These are phyloP conservation scores for Colletotrichum sp. DNA, from an alignment of 2,329 filamentous ascomycete genomes.

Conservation along the genomic window DNA sequence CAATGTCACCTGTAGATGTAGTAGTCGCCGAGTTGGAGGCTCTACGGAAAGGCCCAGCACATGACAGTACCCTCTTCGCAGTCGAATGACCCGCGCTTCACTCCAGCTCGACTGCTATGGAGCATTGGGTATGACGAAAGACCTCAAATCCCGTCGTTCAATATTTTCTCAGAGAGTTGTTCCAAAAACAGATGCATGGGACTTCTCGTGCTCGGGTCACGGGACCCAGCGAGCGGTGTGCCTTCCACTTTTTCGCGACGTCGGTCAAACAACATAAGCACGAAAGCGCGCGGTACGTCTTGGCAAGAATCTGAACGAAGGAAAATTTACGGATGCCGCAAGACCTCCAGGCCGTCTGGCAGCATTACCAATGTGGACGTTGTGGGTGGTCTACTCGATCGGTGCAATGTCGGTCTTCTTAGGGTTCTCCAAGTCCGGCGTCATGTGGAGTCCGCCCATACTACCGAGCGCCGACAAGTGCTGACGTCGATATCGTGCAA, in stretches of 20 bases:
- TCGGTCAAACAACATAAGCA: neutral
- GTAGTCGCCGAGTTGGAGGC: neutral
- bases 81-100: neutral
- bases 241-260: neutral
- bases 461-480: neutral
- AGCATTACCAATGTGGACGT: neutral
- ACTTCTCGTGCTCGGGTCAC: neutral
- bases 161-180: neutral
- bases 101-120: neutral
- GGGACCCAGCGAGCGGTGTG: neutral
- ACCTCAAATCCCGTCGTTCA: rapidly evolving
- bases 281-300: neutral
- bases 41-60: neutral
- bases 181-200: neutral
- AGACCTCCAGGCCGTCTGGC: neutral
- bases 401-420: neutral
- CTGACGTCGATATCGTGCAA: neutral
- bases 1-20: neutral
- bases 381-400: neutral
- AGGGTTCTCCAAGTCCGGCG: neutral
- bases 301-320: neutral
- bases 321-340: neutral
- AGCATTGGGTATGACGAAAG: neutral
- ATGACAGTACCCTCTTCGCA: neutral
- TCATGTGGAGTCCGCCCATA: neutral